Evolutionary conservation across 768 basidiomycete species (phyloP).

Genomic region (Boletus barrowsii): DNA sequence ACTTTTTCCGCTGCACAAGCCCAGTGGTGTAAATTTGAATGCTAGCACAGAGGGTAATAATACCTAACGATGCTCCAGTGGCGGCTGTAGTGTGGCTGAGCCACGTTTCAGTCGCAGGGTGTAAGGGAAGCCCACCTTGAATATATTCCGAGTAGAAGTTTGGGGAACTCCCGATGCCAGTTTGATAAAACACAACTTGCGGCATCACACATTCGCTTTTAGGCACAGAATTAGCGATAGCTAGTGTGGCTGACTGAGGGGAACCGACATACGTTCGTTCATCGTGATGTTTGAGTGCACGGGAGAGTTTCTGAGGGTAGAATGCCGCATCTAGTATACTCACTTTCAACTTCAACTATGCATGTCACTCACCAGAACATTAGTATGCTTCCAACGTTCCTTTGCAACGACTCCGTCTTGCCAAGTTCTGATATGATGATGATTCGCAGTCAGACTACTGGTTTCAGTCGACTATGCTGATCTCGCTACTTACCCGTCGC

Average conservation of each 20-base stretch:
- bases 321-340: neutral
- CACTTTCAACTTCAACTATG: neutral
- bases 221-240: neutral
- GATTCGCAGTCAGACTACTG: neutral
- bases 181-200: conserved; percentile 64
- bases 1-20: conserved; percentile 58
- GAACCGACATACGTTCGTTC: conserved; percentile 31
- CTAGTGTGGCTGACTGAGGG: neutral
- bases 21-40: conserved; percentile 1
- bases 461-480: neutral
- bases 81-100: conserved; percentile 42
- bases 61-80: conserved; percentile 63
- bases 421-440: conserved; percentile 53
- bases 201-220: conserved; percentile 42
- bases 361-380: conserved; percentile 44
- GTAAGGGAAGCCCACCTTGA: conserved; percentile 45
- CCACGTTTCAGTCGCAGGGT: neutral
- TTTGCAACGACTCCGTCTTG: conserved; percentile 55
- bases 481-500: conserved; percentile 57
- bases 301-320: conserved; percentile 45
- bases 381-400: conserved; percentile 50
- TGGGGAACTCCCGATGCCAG: conserved; percentile 56
- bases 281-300: conserved; percentile 51
- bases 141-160: conserved; percentile 58
- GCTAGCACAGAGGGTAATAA: neutral